Conservation (phyloP, 2,329 filamentous ascomycete genomes). For the Alternaria atra region DNA sequence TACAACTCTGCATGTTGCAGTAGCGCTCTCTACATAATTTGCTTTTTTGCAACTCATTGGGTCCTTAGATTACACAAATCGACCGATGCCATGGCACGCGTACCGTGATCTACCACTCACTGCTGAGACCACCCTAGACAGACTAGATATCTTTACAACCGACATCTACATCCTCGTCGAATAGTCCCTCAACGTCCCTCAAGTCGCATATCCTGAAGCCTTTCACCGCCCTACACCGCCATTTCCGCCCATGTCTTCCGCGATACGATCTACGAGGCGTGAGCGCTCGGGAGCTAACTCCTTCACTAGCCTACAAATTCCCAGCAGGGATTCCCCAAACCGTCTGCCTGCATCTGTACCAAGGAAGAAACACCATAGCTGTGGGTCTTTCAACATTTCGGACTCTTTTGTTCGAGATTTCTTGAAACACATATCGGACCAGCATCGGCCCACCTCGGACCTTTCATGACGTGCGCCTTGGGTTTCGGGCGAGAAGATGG, state of each 20-base stretch:
- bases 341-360: slow-evolving; percentile 3
- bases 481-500: not conserved
- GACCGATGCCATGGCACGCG: slow-evolving; percentile 11
- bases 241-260: slow-evolving; percentile 12
- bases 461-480: slow-evolving; percentile 5
- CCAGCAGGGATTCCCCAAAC: slow-evolving; percentile 17
- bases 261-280: slow-evolving; percentile 14
- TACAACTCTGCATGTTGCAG: slow-evolving; percentile 8
- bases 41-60: slow-evolving; percentile 8
- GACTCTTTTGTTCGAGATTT: slow-evolving; percentile 11
- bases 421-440: slow-evolving; percentile 5
- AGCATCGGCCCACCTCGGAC: slow-evolving; percentile 9
- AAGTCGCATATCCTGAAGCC: slow-evolving; percentile 4
- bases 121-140: slow-evolving; percentile 5
- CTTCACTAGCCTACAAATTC: slow-evolving; percentile 13
- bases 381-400: slow-evolving; percentile 7
- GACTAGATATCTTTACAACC: not conserved
- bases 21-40: slow-evolving; percentile 3
- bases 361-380: slow-evolving; percentile 8
- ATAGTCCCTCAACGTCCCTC: slow-evolving; percentile 5
- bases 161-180: not conserved
- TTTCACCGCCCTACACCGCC: slow-evolving; percentile 36
- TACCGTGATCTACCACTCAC: slow-evolving; percentile 1
- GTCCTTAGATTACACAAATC: slow-evolving; percentile 6
- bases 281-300: slow-evolving; percentile 16